Evolutionary conservation across 1,284 basidiomycete species (phyloP).

Genomic region (Apiotrichum laibachii): DNA sequence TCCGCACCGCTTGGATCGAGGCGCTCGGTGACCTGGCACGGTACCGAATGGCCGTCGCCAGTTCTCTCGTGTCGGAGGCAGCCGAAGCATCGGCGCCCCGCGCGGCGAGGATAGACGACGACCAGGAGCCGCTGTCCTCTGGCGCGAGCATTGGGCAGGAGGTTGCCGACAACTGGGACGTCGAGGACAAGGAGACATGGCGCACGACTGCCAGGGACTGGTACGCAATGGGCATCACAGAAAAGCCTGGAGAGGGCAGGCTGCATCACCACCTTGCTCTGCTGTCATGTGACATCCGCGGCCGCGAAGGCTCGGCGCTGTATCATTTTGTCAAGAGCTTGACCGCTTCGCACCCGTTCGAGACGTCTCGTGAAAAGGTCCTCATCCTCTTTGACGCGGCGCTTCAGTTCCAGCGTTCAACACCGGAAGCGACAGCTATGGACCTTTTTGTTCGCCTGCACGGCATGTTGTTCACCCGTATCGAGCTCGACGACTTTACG

Average conservation of each 20-base stretch:
- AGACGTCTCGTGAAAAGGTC: conserved; percentile 80
- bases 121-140: conserved; percentile 38
- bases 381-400: conserved; percentile 76
- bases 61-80: conserved; percentile 45
- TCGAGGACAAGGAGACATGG: conserved; percentile 93
- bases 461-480: conserved; percentile 92
- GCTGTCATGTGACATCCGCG: conserved; percentile 73
- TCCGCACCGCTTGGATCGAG: conserved; percentile 87
- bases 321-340: conserved; percentile 97
- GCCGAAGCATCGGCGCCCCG: conserved; percentile 7
- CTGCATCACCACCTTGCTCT: conserved; percentile 93
- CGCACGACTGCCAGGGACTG: conserved; percentile 82
- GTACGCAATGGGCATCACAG: conserved; percentile 83
- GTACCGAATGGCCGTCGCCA: conserved; percentile 87
- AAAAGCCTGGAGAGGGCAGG: conserved; percentile 85
- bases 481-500: conserved; percentile 86
- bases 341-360: conserved; percentile 83
- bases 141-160: conserved; percentile 78
- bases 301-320: conserved; percentile 78
- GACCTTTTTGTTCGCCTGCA: conserved; percentile 90
- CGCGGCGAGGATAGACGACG: conserved; percentile 26
- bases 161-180: conserved; percentile 79
- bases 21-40: conserved; percentile 92
- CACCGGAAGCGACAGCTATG: conserved; percentile 70
- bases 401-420: conserved; percentile 64